These are phyloP conservation scores for Wickerhamomyces ciferrii DNA, from an alignment of 805 yeast species.

Conservation along the genomic window DNA sequence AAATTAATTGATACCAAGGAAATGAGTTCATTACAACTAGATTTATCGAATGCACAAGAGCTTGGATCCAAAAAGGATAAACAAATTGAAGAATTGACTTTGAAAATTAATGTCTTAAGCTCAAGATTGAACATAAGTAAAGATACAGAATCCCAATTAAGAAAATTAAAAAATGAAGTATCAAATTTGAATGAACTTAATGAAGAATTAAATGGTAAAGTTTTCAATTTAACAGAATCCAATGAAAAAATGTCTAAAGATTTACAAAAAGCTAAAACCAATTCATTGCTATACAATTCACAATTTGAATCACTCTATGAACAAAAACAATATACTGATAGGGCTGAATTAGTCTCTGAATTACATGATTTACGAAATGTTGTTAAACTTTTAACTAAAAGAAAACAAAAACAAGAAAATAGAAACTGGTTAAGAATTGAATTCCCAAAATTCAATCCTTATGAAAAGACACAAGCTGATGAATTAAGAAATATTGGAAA, in stretches of 20 bases:
- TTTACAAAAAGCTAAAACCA: slow-evolving; percentile 22
- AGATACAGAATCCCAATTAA: slow-evolving; percentile 22
- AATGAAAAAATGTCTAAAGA: slow-evolving; percentile 21
- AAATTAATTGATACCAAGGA: background rate
- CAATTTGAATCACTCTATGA: slow-evolving; percentile 28
- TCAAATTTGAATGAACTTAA: slow-evolving; percentile 9
- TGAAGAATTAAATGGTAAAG: slow-evolving; percentile 5
- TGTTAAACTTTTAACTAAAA: slow-evolving; percentile 12
- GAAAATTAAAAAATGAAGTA: slow-evolving; percentile 19
- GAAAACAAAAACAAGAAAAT: slow-evolving; percentile 3
- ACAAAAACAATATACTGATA: slow-evolving; percentile 28
- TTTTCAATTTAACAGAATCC: slow-evolving; percentile 13
- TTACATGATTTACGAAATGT: slow-evolving; percentile 35
- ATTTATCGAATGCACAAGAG: background rate
- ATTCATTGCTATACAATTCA: slow-evolving; percentile 19
- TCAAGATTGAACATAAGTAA: slow-evolving; percentile 32
- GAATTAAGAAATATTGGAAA: slow-evolving; percentile 15
- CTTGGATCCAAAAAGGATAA: slow-evolving; percentile 6
- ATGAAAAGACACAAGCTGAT: slow-evolving; percentile 5
- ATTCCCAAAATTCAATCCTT: slow-evolving; percentile 6
- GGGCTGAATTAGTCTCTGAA: slow-evolving; percentile 37
- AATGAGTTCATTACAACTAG: background rate
- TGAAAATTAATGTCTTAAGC: slow-evolving; percentile 41
- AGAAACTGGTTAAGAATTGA: slow-evolving; percentile 8
- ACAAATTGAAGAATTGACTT: slow-evolving; percentile 34